Conservation (phyloP, 2,329 filamentous ascomycete species). For the Aspergillus novofumigatus region DNA sequence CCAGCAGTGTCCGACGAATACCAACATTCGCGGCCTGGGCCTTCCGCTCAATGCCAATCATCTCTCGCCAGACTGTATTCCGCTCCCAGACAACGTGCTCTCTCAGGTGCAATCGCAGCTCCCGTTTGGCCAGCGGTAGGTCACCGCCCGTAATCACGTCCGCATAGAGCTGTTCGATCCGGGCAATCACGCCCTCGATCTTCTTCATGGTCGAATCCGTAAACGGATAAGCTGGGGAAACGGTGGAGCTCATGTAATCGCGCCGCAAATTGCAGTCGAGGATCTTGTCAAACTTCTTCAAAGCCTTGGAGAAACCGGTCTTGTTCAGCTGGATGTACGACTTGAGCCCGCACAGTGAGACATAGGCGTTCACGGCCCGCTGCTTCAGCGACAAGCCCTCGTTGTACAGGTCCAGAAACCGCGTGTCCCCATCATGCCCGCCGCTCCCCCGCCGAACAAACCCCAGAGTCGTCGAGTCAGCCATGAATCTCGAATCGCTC, state of each 20-base stretch:
- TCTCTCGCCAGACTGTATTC: conserved; percentile 97
- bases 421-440: conserved; percentile 52
- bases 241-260: conserved; percentile 68
- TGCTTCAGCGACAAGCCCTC: conserved; percentile 86
- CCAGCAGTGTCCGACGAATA: conserved; percentile 70
- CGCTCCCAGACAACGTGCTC: conserved; percentile 99
- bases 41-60: conserved; percentile 96
- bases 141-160: conserved; percentile 80
- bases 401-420: conserved; percentile 66
- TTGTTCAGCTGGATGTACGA: conserved; percentile 95
- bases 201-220: conserved; percentile 64
- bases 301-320: conserved; percentile 90
- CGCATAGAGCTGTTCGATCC: conserved; percentile 76
- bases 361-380: conserved; percentile 79
- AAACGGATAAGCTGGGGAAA: conserved; percentile 80
- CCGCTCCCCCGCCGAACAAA: conserved; percentile 13
- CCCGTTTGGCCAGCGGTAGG: conserved; percentile 68
- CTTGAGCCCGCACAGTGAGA: conserved; percentile 89
- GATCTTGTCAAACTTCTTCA: conserved; percentile 99
- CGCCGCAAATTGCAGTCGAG: conserved; percentile 75
- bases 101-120: conserved; percentile 81
- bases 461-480: conserved; percentile 15
- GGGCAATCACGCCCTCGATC: conserved; percentile 66
- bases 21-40: conserved; percentile 92
- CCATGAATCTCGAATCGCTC: conserved; percentile 32